Base-by-base conservation (phyloP, 1,284 basidiomycete genomes). In the Ustilago vetiveriae region DNA sequence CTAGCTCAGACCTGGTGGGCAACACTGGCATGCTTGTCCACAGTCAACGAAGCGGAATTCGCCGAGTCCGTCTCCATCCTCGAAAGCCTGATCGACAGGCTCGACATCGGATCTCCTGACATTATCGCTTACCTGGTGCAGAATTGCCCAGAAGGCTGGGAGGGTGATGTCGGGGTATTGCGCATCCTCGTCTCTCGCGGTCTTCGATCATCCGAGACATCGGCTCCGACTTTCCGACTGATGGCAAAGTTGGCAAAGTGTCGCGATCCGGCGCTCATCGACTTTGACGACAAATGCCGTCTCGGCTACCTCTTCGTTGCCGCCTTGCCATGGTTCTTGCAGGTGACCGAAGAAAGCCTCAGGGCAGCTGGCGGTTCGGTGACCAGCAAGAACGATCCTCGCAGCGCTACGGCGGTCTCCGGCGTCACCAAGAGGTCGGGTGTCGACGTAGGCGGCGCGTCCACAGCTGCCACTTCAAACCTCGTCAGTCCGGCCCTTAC, bases 1-100 rank as follows among this genome's bases (percentile, higher is more conserved):
- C 84, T 92, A 26, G 91, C 92, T 0, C 91, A 92, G 76, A 85
- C 94, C 38, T 96, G 92, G 83, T 96, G 94, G 94, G 90, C 89
- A 73, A 86, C 89, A 2, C 86, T 88, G 38, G 92, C 92, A 1
- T 92, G 90, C 71, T 85, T 95, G 24, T 89, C 88, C 19, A 94
- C 92, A 0, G 89, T 90, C 0, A 89, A 90, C 41, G 92, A 96
- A 81, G 83, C 85, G 6, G 94, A 96, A 81, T 97, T 92, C 75
- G 82, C 84, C 8, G 87, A 90, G 57, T 87, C 88, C 0, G 82
- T 94, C 22, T 85, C 86, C 16, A 86, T 95, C 17, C 82, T 96
- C 19, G 87, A 88, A 38, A 84, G 86, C 16, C 82, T 95, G 3
- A 85, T 95, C n/a, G 85, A 86, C 45, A 88, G 88, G 69, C 83